Percentiles rank a stretch among this genome's conserved stretches.
Evolutionary conservation across 768 basidiomycete genomes (phyloP).

Genomic region (Candolleomyces aberdarensis): DNA sequence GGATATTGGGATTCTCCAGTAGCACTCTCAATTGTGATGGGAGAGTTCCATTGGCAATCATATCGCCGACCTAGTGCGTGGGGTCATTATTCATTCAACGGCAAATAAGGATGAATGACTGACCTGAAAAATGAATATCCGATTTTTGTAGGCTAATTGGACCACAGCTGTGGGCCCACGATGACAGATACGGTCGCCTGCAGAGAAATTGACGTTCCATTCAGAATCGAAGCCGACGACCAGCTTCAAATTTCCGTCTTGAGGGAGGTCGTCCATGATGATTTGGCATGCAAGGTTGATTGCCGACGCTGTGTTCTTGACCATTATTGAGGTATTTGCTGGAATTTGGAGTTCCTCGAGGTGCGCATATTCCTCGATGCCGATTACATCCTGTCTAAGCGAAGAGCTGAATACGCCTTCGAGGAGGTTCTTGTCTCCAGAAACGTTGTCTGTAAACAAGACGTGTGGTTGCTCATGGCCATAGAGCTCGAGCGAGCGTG

Average conservation of each 20-base stretch:
- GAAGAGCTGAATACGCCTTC: conserved; percentile 17
- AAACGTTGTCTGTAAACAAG: conserved; percentile 17
- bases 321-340: conserved; percentile 2
- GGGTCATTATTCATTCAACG: conserved; percentile 5
- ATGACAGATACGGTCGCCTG: conserved; percentile 3
- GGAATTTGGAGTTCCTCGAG: conserved; percentile 15
- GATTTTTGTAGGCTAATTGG: conserved; percentile 17
- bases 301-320: background rate
- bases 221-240: conserved; percentile 19
- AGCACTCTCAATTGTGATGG: conserved; percentile 14
- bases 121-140: conserved; percentile 14
- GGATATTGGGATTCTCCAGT: conserved; percentile 14
- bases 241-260: conserved; percentile 2
- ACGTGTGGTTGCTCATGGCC: conserved; percentile 12
- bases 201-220: conserved; percentile 18
- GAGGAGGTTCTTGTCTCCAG: conserved; percentile 15
- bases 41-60: conserved; percentile 11
- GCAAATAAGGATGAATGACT: background rate
- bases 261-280: conserved; percentile 13
- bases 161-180: conserved; percentile 11
- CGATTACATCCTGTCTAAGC: conserved; percentile 14
- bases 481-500: conserved; percentile 8
- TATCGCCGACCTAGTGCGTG: conserved; percentile 11
- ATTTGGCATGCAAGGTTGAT: conserved; percentile 14
- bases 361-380: conserved; percentile 21